Conservation (phyloP, 2,329 filamentous ascomycete genomes). For the Paramyrothecium roridum region DNA sequence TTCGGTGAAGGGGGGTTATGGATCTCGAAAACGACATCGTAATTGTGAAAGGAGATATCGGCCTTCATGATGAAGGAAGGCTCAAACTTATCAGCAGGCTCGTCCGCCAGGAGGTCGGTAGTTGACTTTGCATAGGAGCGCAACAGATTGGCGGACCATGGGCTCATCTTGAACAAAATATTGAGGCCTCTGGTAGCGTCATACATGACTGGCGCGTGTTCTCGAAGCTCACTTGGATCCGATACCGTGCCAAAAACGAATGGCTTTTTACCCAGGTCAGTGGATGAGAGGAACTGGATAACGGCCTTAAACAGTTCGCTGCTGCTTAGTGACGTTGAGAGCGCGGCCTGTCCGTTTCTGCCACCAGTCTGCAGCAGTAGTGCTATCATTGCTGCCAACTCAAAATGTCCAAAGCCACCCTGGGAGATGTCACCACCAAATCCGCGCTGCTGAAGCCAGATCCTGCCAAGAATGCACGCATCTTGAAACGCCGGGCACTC, state of each 20-base stretch:
- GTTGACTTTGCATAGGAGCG: conserved; percentile 73
- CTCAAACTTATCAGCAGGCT: conserved; percentile 75
- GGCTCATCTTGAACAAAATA: conserved; percentile 83
- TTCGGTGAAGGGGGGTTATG: conserved; percentile 22
- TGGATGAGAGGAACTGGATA: conserved; percentile 79
- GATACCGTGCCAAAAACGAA: conserved; percentile 43
- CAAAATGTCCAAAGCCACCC: conserved; percentile 90
- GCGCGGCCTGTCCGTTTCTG: conserved; percentile 64
- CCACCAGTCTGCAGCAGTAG: conserved; percentile 77
- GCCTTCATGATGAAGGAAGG: conserved; percentile 72
- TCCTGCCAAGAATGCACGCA: conserved; percentile 78
- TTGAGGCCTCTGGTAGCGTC: conserved; percentile 76
- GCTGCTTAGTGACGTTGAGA: conserved; percentile 80
- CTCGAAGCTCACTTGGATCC: conserved; percentile 32
- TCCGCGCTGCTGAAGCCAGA: conserved; percentile 87
- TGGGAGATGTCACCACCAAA: conserved; percentile 65
- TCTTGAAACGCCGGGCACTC: conserved; percentile 74
- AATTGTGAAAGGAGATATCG: conserved; percentile 52
- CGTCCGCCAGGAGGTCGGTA: conserved; percentile 71
- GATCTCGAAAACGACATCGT: conserved; percentile 44
- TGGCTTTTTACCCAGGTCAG: conserved; percentile 68
- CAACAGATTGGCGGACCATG: conserved; percentile 75
- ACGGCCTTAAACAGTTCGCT: conserved; percentile 94
- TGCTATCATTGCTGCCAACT: conserved; percentile 81
- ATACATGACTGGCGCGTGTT: conserved; percentile 67